phyloP scores from a whole-genome alignment of 345 rosid species.

The Eucalyptus regnans region DNA sequence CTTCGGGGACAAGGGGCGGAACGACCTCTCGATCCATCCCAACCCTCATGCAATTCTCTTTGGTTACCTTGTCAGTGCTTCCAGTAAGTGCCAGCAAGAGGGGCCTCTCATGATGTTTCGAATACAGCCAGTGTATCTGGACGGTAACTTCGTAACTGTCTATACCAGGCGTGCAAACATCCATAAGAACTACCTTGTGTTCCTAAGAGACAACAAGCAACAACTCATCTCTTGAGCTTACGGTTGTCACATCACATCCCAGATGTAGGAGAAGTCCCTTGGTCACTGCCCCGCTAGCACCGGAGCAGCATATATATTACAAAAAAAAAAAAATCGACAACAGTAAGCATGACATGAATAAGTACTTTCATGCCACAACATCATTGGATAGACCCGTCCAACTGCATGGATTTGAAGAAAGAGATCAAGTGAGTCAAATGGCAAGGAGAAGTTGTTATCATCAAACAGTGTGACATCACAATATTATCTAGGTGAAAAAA shows the following conservation, averaged over 20 bases:
- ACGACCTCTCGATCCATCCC: no score
- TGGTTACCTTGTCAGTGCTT: slow-evolving; percentile 52
- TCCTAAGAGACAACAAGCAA: slow-evolving; percentile 45
- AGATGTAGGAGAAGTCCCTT: slow-evolving; percentile 74
- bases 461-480: not conserved
- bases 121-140: slow-evolving; percentile 48
- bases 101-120: slow-evolving; percentile 64
- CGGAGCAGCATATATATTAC: no score
- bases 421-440: not conserved
- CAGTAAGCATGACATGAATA: not conserved
- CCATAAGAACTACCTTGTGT: slow-evolving; percentile 78
- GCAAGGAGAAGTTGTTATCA: not conserved
- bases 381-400: not conserved
- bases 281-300: slow-evolving; percentile 81
- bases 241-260: slow-evolving; percentile 80
- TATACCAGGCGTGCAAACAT: slow-evolving; percentile 35
- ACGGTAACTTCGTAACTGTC: slow-evolving; percentile 55
- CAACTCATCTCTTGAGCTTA: slow-evolving; percentile 65
- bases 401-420: not conserved
- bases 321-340: not conserved
- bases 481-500: not conserved
- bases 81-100: slow-evolving; percentile 75
- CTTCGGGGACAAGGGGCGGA: no score
- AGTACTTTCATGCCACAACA: not conserved
- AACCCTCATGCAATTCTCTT: slow-evolving; percentile 73